phyloP scores from a whole-genome alignment of 441 rosid species.

The Erodium trifolium region DNA sequence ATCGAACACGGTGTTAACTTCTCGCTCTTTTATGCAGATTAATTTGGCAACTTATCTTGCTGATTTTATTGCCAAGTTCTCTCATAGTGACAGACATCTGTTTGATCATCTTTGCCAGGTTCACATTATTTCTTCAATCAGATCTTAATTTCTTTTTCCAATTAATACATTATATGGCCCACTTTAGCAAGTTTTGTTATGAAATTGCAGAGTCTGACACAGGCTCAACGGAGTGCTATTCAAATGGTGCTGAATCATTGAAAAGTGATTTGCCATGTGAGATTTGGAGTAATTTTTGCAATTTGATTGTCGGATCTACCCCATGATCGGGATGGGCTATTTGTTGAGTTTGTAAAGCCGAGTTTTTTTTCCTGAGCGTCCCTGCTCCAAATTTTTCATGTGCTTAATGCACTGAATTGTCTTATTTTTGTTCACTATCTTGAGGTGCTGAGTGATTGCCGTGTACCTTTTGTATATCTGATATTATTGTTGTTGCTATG shows the following conservation, averaged over 20 bases:
- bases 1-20: not conserved
- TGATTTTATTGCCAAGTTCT: slow-evolving; percentile 54
- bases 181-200: not conserved
- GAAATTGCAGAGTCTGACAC: slow-evolving; percentile 43
- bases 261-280: slow-evolving; percentile 14
- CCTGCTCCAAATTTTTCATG: not conserved
- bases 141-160: not conserved
- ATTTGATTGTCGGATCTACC: not conserved
- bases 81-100: slow-evolving; percentile 35
- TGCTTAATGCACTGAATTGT: not conserved
- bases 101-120: slow-evolving; percentile 72
- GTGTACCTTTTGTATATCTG: not conserved
- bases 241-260: slow-evolving; percentile 37
- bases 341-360: slow-evolving; percentile 3
- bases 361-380: not conserved
- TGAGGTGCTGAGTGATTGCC: not conserved
- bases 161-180: not conserved
- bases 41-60: slow-evolving; percentile 58
- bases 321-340: not conserved
- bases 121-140: slow-evolving; percentile 13
- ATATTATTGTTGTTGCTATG: not conserved
- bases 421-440: not conserved
- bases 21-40: slow-evolving; percentile 37
- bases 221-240: slow-evolving; percentile 41
- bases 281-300: not conserved